A percentile compares a stretch with the other conserved stretches of the same genome.
Conservation (phyloP, 2,329 filamentous ascomycete species). For the Penicillium brevicompactum region DNA sequence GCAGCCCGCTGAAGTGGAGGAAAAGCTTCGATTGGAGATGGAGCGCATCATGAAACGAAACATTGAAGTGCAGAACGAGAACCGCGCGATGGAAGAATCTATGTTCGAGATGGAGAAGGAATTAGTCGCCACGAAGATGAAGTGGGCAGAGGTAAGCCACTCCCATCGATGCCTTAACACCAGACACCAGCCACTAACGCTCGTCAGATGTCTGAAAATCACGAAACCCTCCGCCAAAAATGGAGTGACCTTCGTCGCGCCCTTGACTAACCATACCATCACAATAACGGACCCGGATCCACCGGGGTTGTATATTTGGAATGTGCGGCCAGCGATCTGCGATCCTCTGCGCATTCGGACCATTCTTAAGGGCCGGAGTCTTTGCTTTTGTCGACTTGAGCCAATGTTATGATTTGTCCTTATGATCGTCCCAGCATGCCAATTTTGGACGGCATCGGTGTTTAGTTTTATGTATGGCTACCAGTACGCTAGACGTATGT, state of each 20-base stretch:
- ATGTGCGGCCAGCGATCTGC: slow-evolving; percentile 17
- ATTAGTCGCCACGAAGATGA: slow-evolving; percentile 91
- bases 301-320: slow-evolving; percentile 24
- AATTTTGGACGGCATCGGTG: slow-evolving; percentile 15
- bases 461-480: slow-evolving; percentile 13
- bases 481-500: slow-evolving; percentile 23
- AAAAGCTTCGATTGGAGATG: slow-evolving; percentile 78
- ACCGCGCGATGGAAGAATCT: slow-evolving; percentile 82
- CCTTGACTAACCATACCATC: slow-evolving; percentile 42
- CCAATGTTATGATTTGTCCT: slow-evolving; percentile 11
- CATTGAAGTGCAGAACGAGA: slow-evolving; percentile 90
- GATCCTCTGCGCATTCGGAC: slow-evolving; percentile 16
- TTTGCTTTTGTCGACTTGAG: slow-evolving; percentile 13
- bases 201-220: slow-evolving; percentile 64
- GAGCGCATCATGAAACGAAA: slow-evolving; percentile 92
- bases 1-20: slow-evolving; percentile 86
- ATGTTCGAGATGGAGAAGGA: slow-evolving; percentile 89
- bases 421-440: slow-evolving; percentile 18
- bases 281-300: neutral
- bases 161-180: neutral
- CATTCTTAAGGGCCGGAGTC: slow-evolving; percentile 17
- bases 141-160: slow-evolving; percentile 80
- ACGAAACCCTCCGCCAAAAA: slow-evolving; percentile 74
- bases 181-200: neutral
- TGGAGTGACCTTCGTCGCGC: slow-evolving; percentile 71